These are phyloP conservation scores for Apiotrichum gracile DNA, from an alignment of 1,284 basidiomycete genomes.

Conservation along the genomic window DNA sequence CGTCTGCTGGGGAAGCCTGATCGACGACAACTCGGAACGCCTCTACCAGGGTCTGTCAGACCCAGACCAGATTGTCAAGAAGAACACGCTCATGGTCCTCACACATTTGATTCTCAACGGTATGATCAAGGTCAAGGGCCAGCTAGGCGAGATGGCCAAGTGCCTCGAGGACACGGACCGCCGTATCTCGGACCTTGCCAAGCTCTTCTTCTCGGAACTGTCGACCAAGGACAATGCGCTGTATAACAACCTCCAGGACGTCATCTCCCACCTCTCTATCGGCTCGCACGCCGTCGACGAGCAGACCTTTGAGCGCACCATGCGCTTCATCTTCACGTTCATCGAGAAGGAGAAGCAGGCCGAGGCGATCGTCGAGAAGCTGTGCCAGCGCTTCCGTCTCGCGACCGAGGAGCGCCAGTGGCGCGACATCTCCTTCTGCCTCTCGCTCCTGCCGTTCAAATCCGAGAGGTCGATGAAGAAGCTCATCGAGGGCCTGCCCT, in stretches of 20 bases:
- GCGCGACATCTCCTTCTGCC: constrained; percentile 94
- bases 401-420: constrained; percentile 88
- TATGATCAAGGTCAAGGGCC: constrained; percentile 99
- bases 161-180: constrained; percentile 91
- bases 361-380: constrained; percentile 87
- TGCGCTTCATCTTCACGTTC: constrained; percentile 93
- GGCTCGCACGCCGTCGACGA: constrained; percentile 94
- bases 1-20: constrained; percentile 89
- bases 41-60: constrained; percentile 92
- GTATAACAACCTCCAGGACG: constrained; percentile 96
- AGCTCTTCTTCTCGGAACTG: constrained; percentile 93
- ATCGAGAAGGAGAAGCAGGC: constrained; percentile 99
- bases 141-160: constrained; percentile 98
- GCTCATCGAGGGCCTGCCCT: constrained; percentile 82
- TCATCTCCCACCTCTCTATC: constrained; percentile 87
- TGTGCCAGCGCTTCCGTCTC: constrained; percentile 87
- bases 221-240: constrained; percentile 97
- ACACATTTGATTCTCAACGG: constrained; percentile 96
- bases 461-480: constrained; percentile 94
- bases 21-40: constrained; percentile 94
- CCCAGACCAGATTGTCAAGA: constrained; percentile 83
- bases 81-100: constrained; percentile 98
- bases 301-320: constrained; percentile 82
- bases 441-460: constrained; percentile 92
- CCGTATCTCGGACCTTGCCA: constrained; percentile 85